These are phyloP conservation scores for Neofusicoccum umdonicola DNA, from an alignment of 2,329 filamentous ascomycete species.

Conservation along the genomic window DNA sequence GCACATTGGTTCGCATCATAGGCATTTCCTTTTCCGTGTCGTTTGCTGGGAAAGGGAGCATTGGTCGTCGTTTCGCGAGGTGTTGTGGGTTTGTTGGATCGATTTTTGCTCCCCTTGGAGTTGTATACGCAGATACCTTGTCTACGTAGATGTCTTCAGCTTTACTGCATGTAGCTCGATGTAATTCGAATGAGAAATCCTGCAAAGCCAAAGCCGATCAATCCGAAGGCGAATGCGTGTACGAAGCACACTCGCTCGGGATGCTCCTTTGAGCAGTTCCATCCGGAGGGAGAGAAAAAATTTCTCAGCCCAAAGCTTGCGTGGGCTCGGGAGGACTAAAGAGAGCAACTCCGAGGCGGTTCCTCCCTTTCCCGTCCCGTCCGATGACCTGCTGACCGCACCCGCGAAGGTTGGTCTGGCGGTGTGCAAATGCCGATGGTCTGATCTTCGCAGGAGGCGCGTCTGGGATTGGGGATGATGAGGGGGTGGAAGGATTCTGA, in stretches of 20 bases:
- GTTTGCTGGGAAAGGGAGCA: neutral
- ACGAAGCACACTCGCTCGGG: neutral
- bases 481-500: neutral
- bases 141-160: neutral
- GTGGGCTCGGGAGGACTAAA: neutral
- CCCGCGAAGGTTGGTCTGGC: neutral
- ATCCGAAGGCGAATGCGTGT: neutral
- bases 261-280: neutral
- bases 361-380: neutral
- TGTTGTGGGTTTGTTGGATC: neutral
- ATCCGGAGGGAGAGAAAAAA: neutral
- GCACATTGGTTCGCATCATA: constrained; percentile 8
- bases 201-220: neutral
- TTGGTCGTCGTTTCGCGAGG: neutral
- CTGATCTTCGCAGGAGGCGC: neutral
- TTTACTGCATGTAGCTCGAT: neutral
- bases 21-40: neutral
- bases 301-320: neutral
- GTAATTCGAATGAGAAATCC: neutral
- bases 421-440: neutral
- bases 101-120: neutral
- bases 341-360: neutral
- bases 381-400: neutral
- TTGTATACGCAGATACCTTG: neutral
- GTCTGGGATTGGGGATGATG: neutral